Percentiles rank a stretch among this genome's conserved stretches.
These are phyloP conservation scores for Euptelea pleiosperma DNA, from an alignment of 164 flowering plant species.

Conservation along the genomic window DNA sequence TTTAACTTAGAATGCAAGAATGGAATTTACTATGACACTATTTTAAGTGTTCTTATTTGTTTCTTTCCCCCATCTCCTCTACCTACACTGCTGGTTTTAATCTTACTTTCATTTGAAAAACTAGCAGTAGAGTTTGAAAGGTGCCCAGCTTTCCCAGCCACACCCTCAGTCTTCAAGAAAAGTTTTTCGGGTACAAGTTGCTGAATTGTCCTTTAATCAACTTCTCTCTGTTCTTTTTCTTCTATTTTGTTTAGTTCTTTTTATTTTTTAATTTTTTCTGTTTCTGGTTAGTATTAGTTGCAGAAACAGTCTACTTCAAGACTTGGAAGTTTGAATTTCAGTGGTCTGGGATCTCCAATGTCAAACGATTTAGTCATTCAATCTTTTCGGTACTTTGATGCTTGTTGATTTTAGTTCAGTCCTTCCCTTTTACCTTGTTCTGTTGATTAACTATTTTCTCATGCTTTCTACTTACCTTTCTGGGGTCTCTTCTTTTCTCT, in stretches of 20 bases:
- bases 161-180: slow-evolving; percentile 8
- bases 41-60: too few species aligned
- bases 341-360: slow-evolving; percentile 24
- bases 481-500: neutral
- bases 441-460: neutral
- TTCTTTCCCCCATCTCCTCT: slow-evolving; percentile 4
- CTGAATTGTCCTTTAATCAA: neutral
- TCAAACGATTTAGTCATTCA: slow-evolving; percentile 19
- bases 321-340: slow-evolving; percentile 16
- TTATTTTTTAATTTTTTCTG: too few species aligned
- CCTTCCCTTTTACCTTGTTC: neutral
- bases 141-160: slow-evolving; percentile 7
- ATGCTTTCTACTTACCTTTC: neutral
- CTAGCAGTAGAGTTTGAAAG: slow-evolving; percentile 12
- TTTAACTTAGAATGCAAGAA: slow-evolving; percentile 11
- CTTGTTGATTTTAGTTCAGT: neutral
- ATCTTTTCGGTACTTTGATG: slow-evolving; percentile 34
- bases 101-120: slow-evolving; percentile 4
- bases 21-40: slow-evolving; percentile 1
- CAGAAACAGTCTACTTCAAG: too few species aligned
- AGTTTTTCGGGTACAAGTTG: slow-evolving; percentile 15
- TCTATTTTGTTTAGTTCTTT: neutral
- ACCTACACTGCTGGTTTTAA: neutral
- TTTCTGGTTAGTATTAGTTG: too few species aligned
- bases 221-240: neutral